Evolutionary conservation across 148 eudicot species (phyloP), one percentile per base, ranked within the genome.

Genomic region (Vaccinium darrowii): DNA sequence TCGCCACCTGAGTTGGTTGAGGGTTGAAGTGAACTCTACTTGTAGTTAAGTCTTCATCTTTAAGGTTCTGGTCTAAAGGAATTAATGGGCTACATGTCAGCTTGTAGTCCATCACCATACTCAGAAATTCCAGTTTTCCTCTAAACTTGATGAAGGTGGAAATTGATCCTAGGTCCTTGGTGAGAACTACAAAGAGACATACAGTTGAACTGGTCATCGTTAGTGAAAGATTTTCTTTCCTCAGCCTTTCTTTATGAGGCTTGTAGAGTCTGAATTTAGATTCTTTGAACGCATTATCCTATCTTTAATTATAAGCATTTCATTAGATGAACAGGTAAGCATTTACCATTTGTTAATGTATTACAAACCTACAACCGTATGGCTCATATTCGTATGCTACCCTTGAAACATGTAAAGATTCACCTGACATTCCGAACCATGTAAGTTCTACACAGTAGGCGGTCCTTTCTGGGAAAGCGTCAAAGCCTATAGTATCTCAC

Each of bases 1-100:
- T 30, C 30, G 30, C 30, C 30, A 52, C n/a, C 81, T 78, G 36
- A 54, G 36, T 78, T 15, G 62, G 47, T 53, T 80, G 67, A 25
- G 69, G 69, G 51, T 78, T n/a, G n/a, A n/a, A n/a, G n/a, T 57
- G 82, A 16, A 54, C 33, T 13, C 19, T 2, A 27, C 18, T 7
- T 79, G n/a, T 53, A 78, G 11, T 36, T 7, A 52, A 78, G 81
- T 53, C 39, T 78, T 78, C 52, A 27, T 25, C 21, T 78, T 77
- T 77, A 21, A 78, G 43, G 53, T 15, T 76, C 58, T 78, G 39
- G 63, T 52, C 36, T 47, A 11, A 49, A 76, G 36, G 57, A 23
- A 27, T 27, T 79, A 23, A 78, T 52, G 52, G 81, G 62, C 43
- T 30, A 53, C 63, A 25, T 36, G 25, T 27, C 62, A 54, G 56